Conservation (phyloP, 139 green algal species). For the Haematococcus lacustris region DNA sequence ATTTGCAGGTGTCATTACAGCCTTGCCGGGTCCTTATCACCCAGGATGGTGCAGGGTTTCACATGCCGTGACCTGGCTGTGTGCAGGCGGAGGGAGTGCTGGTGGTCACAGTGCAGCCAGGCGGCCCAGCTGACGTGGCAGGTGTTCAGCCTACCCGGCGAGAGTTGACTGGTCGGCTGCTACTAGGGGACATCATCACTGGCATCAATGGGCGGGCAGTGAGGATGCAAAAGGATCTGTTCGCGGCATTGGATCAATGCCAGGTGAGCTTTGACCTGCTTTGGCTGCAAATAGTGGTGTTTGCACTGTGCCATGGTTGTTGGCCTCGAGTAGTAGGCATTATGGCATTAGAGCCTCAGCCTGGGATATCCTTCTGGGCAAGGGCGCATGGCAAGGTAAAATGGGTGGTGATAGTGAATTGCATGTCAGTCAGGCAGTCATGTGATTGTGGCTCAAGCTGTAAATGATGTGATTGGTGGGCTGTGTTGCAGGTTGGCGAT, state of each 20-base stretch:
- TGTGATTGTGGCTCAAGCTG: no score
- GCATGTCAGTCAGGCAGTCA: no score
- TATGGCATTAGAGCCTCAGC: no score
- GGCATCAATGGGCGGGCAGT: slow-evolving; percentile 38
- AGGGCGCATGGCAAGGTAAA: no score
- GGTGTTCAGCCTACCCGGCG: slow-evolving; percentile 44
- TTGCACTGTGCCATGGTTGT: no score
- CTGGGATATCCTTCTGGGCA: no score
- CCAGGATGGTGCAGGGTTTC: no score
- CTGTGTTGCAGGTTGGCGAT: slow-evolving; percentile 10
- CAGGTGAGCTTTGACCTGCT: not conserved
- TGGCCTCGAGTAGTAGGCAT: no score
- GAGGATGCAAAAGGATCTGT: slow-evolving; percentile 35
- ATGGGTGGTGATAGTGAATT: no score
- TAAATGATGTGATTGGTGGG: slow-evolving; percentile 3
- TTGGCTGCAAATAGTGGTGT: not conserved
- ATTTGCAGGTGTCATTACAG: no score
- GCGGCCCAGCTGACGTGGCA: slow-evolving; percentile 47
- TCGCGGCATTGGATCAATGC: slow-evolving; percentile 38
- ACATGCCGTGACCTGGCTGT: no score
- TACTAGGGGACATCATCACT: slow-evolving; percentile 36
- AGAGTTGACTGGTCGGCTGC: slow-evolving; percentile 8
- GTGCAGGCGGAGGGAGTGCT: slow-evolving; percentile 64
- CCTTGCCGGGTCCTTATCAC: no score
- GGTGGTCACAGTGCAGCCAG: slow-evolving; percentile 50